These are phyloP conservation scores for Chenopodium berlandieri DNA, from an alignment of 148 eudicot genomes.

Conservation along the genomic window DNA sequence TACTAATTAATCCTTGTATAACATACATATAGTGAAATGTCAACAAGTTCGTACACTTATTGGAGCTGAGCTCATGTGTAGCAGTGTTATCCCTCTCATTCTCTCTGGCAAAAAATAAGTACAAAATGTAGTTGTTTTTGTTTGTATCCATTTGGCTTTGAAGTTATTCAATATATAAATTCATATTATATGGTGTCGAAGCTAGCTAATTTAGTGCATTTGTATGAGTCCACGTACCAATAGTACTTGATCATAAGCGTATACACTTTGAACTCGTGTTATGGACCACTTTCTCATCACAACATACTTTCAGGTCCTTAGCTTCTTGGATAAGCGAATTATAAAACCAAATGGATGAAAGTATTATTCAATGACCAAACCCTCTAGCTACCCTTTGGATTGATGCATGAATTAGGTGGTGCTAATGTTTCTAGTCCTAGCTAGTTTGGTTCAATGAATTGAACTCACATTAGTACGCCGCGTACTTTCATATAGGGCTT, in stretches of 20 bases:
- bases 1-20: too few species aligned
- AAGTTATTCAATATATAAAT: background rate
- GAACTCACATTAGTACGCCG: too few species aligned
- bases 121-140: background rate
- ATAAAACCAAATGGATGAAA: background rate
- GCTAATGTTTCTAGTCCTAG: background rate
- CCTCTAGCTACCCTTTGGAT: background rate
- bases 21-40: background rate
- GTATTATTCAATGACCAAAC: background rate
- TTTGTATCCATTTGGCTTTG: background rate
- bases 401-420: background rate
- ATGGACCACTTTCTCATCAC: slow-evolving; percentile 1
- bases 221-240: background rate
- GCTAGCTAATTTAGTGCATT: background rate
- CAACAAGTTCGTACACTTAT: background rate
- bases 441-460: too few species aligned
- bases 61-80: background rate
- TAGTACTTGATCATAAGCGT: slow-evolving; percentile 2
- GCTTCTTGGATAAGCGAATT: slow-evolving; percentile 15
- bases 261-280: too few species aligned
- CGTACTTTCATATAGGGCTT: too few species aligned
- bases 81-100: slow-evolving; percentile 11
- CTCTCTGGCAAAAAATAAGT: background rate
- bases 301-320: background rate
- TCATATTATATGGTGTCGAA: background rate